Conservation (phyloP, 352 stramenopile species). For the Aphanomyces euteiches region DNA sequence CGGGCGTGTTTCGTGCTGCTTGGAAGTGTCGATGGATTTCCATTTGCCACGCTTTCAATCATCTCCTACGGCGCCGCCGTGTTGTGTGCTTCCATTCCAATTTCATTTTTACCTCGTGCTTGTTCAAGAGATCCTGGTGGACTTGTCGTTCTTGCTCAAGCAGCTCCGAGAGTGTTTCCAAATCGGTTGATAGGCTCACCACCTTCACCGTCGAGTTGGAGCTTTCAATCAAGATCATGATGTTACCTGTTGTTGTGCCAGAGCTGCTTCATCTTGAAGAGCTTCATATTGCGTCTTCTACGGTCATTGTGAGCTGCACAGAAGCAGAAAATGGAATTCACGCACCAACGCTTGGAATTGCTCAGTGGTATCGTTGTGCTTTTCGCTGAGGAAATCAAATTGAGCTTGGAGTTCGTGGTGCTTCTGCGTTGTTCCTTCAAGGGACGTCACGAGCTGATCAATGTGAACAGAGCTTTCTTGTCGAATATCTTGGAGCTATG, state of each 20-base stretch:
- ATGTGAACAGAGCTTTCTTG: conserved; percentile 2
- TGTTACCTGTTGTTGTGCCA: conserved; percentile 9
- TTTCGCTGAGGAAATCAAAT: conserved; percentile 5
- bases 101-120: conserved; percentile 1
- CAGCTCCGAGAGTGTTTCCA: background rate
- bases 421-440: background rate
- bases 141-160: conserved; percentile 9
- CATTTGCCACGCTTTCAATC: conserved; percentile 12
- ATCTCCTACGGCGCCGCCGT: conserved; percentile 3
- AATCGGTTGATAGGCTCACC: background rate
- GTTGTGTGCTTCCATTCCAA: background rate
- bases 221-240: background rate
- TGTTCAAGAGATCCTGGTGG: background rate
- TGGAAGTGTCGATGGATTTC: background rate
- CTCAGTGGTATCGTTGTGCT: conserved; percentile 3
- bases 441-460: background rate
- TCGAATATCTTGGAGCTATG: background rate
- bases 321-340: no score
- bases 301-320: background rate
- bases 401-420: background rate
- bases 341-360: conserved; percentile 9
- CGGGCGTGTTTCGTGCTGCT: conserved; percentile 19
- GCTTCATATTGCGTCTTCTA: background rate
- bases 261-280: conserved; percentile 2
- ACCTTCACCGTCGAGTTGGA: background rate